Conservation (phyloP, 208 protist species). For the Giardia duodenalis region DNA sequence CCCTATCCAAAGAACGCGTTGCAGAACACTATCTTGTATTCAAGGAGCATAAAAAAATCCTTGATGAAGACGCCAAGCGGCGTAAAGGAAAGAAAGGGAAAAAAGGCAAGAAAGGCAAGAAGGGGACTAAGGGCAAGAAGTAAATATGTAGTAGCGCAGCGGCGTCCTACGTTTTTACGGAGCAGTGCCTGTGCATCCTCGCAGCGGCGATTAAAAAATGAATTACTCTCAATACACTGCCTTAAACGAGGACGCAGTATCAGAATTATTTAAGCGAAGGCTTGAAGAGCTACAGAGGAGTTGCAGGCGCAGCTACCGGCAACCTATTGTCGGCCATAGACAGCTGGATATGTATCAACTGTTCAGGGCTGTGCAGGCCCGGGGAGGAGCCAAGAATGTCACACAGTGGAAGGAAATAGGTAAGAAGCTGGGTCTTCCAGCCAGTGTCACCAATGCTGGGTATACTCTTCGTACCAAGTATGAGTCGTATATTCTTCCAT, state of each 20-base stretch:
- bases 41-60: neutral
- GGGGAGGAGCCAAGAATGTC: neutral
- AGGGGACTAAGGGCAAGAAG: neutral
- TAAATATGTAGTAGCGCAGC: neutral
- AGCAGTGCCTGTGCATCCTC: too few species aligned
- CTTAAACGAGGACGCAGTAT: too few species aligned
- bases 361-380: neutral
- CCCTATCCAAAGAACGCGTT: neutral
- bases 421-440: neutral
- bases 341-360: neutral
- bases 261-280: neutral
- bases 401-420: neutral
- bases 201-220: too few species aligned
- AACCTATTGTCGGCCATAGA: neutral
- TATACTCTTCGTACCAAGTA: slow-evolving; percentile 6
- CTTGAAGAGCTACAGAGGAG: neutral
- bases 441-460: slow-evolving; percentile 7
- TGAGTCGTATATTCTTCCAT: slow-evolving; percentile 25
- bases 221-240: too few species aligned
- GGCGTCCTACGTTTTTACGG: neutral
- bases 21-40: neutral
- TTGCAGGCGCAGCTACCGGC: neutral
- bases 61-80: neutral
- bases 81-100: neutral
- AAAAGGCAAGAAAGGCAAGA: neutral